Percentiles rank a stretch among this genome's conserved stretches.
Evolutionary conservation across 306 rosid genomes (phyloP).

Genomic region (Rosa chinensis): DNA sequence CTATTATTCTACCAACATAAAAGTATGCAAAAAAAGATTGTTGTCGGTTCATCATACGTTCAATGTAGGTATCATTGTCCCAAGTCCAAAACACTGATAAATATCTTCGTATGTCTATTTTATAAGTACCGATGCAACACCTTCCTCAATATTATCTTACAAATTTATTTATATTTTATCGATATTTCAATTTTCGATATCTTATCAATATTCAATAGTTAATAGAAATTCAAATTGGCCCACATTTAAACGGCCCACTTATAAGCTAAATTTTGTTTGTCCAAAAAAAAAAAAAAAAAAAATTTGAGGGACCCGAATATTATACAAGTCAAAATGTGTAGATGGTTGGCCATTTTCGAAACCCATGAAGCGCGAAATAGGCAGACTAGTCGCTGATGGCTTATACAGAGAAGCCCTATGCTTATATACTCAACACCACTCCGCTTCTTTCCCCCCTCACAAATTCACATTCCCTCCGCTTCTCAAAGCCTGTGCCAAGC

Average conservation of each 20-base stretch:
- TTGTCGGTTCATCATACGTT: not conserved
- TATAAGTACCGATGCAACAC: too few species aligned
- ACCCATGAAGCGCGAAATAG: slow-evolving; percentile 49
- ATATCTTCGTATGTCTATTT: not conserved
- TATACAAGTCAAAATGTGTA: too few species aligned
- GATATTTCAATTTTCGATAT: too few species aligned
- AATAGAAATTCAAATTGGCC: too few species aligned
- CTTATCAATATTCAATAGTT: too few species aligned
- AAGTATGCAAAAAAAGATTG: not conserved
- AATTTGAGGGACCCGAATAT: too few species aligned
- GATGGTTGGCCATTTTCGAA: not conserved
- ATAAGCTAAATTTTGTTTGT: too few species aligned
- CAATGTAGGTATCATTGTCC: not conserved
- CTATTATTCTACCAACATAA: not conserved
- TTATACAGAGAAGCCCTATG: slow-evolving; percentile 55
- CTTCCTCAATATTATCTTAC: too few species aligned
- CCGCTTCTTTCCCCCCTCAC: slow-evolving; percentile 35
- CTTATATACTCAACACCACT: slow-evolving; percentile 38
- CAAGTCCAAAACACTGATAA: not conserved
- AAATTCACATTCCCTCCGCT: slow-evolving; percentile 64
- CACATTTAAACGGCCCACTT: too few species aligned
- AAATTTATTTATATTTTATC: too few species aligned
- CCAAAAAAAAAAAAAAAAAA: too few species aligned
- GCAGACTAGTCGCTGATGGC: slow-evolving; percentile 52
- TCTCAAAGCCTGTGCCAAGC: slow-evolving; percentile 70